These are phyloP conservation scores for Haplosporangium sp. DNA, from an alignment of 371 early-diverging fungal genomes.

Conservation along the genomic window DNA sequence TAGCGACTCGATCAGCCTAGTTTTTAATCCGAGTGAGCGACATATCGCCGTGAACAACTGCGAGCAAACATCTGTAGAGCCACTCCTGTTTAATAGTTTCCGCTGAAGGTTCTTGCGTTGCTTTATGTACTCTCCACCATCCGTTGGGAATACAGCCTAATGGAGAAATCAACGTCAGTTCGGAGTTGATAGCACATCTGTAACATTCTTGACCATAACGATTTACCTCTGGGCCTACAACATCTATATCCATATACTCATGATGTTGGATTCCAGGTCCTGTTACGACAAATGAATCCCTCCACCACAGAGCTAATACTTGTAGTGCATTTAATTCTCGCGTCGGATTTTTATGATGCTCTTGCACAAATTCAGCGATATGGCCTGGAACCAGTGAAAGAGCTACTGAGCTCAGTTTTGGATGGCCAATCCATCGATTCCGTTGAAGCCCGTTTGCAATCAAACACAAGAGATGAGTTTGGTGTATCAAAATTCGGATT, in stretches of 20 bases:
- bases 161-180: not conserved
- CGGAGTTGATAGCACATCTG: not conserved
- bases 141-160: conserved; percentile 33
- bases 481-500: conserved; percentile 58
- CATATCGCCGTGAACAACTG: conserved; percentile 71
- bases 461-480: conserved; percentile 61
- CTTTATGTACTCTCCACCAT: conserved; percentile 30
- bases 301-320: conserved; percentile 71
- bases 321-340: conserved; percentile 57
- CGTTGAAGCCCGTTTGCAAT: conserved; percentile 57
- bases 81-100: conserved; percentile 35
- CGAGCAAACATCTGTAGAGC: conserved; percentile 64
- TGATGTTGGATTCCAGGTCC: conserved; percentile 59
- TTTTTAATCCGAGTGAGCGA: conserved; percentile 64
- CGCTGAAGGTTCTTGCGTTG: conserved; percentile 41
- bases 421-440: conserved; percentile 61
- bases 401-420: conserved; percentile 45
- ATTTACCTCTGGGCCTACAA: conserved; percentile 33
- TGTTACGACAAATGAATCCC: conserved; percentile 60
- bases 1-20: conserved; percentile 74
- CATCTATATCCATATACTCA: conserved; percentile 53
- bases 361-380: conserved; percentile 31
- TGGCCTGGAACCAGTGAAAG: conserved; percentile 35
- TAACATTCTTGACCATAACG: not conserved
- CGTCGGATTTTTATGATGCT: not conserved